Base-by-base conservation (phyloP, 768 basidiomycete species). In the Peribolospora baueri region DNA sequence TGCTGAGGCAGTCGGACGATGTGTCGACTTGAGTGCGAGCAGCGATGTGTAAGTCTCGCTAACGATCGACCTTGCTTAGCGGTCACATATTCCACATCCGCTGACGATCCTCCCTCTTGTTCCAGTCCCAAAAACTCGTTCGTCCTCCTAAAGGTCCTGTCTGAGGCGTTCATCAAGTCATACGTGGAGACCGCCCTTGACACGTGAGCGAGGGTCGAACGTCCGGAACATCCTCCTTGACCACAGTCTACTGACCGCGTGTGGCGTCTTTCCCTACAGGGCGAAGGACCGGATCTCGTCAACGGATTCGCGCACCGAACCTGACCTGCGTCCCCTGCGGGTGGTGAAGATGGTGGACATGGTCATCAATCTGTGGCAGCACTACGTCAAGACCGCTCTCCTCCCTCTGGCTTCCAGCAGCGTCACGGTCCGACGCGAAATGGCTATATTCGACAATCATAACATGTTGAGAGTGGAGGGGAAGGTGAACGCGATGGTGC, bases 321-420 rank as follows among this genome's bases (percentile, higher is more conserved):
- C 91, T 1, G 81, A 74, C 60, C 69, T 93, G 36, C 75, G 80
- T 51, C 68, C 75, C 3, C 66, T 97, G 5, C 62, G 69, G 0
- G 74, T 82, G 25, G 70, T 97, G 61, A 74, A 73, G 55, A 70
- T 74, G 3, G 76, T 82, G 42, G 88, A 91, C 68, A 75, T 91
- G 48, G 81, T 91, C 55, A 86, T 83, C 64, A 85, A 95, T 64
- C 75, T 98, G 8, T 97, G 90, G 91, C 93, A 97, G 64, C 83
- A 84, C 65, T 98, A 97, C 67, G 76, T 86, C 62, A 82, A 82
- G 51, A 82, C 84, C 14, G 93, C 88, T 0, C 68, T 98, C 5
- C 72, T 93, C 10, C 90, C 93, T 0, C 72, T 98, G 11, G 81
- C 85, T 0, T 79, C 63, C 3, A 61, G 77, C 56, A 79, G 80